Evolutionary conservation across 257 asterid genomes (phyloP), one percentile per base, ranked within the genome.

Genomic region (Salvia miltiorrhiza): DNA sequence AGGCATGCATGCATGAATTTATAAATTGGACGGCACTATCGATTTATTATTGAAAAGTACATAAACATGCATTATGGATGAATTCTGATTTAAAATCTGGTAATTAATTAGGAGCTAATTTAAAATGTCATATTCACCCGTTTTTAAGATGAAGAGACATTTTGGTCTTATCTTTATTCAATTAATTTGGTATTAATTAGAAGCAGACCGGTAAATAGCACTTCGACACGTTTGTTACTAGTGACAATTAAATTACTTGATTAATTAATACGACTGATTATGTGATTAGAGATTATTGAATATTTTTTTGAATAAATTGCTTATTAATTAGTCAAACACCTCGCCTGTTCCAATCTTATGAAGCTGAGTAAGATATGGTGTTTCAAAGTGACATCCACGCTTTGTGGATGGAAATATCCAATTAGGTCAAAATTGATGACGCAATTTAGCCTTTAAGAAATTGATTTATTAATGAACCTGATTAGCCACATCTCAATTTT

Each of bases 121-220:
- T 0, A 35, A 1, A 45, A 45, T 13, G 20, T 50, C 33, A 39
- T 21, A n/a, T 39, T 14, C 11, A 7, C 24, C 33, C 16, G 30
- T 26, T 28, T 28, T 41, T 24, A 45, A 14, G 66, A 69, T 56
- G 41, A 35, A 8, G 13, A 41, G 74, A 69, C n/a, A 43, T 70
- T 40, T 58, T 57, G 67, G 50, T 30, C 16, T 39, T 9, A 30
- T 17, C 9, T 17, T 8, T 17, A 17, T 5, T 16, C 9, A 12
- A 45, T 35, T 37, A 7, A 45, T 35, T 17, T 16, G 53, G 44
- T 37, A 9, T 28, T 13, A 32, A 6, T 41, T 12, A 20, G 9
- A 21, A 56, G 73, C 73, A 39, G 70, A 4, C 78, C 8, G 32
- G 7, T 35, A 49, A 75, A 67, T 69, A 70, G 47, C 39, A 52